These are phyloP conservation scores for Verticillium zaregamsianum DNA, from an alignment of 2,329 filamentous ascomycete species.

Conservation along the genomic window DNA sequence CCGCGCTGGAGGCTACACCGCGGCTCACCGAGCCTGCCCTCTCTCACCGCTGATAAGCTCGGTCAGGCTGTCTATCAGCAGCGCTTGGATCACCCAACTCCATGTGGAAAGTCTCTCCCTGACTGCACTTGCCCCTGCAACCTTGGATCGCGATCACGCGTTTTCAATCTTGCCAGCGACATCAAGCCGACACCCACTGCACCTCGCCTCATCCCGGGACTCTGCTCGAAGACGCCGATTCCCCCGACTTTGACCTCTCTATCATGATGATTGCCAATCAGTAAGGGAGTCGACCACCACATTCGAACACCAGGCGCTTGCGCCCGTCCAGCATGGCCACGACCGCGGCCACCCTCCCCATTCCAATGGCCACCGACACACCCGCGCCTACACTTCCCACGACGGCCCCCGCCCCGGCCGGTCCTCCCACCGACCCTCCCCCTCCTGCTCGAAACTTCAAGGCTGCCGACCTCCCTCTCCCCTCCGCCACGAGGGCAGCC, in stretches of 20 bases:
- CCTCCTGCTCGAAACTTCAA: slow-evolving; percentile 51
- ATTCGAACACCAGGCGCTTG: background rate
- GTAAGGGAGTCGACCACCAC: background rate
- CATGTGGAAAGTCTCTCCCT: background rate
- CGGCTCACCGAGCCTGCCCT: background rate
- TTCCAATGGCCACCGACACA: background rate
- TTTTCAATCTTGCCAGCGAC: background rate
- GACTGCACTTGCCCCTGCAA: background rate
- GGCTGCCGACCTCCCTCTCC: slow-evolving; percentile 69
- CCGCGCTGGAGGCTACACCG: background rate
- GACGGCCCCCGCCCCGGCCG: background rate
- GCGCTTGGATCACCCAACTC: background rate
- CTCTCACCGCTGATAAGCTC: background rate
- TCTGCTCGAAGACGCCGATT: background rate
- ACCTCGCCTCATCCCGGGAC: background rate
- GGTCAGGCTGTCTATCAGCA: background rate
- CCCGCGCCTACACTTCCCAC: background rate
- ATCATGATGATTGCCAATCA: background rate
- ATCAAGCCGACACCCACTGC: background rate
- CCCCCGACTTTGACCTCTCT: background rate
- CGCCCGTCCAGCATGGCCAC: background rate
- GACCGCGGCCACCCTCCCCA: background rate
- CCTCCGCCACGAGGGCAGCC: slow-evolving; percentile 66
- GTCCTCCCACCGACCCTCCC: background rate
- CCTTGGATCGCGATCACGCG: background rate